These are phyloP conservation scores for Saccharomycopsis capsularis DNA, from an alignment of 805 yeast genomes.

Conservation along the genomic window DNA sequence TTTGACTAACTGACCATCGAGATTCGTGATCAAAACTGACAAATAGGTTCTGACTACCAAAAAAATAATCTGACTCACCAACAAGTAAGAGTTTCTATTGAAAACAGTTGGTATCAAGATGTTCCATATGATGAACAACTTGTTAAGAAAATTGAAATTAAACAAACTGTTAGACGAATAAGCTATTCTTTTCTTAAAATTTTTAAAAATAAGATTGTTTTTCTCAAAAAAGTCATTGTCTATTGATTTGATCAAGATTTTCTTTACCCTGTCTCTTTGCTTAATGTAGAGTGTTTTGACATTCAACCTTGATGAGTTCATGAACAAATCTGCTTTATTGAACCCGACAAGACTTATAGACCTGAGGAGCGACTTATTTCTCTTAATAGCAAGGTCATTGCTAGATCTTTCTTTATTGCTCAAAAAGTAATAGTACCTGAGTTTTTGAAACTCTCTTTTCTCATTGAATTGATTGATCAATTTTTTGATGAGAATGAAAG, in stretches of 20 bases:
- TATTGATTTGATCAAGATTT: constrained; percentile 18
- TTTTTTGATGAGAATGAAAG: constrained; percentile 9
- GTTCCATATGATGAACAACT: constrained; percentile 68
- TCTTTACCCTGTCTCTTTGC: constrained; percentile 17
- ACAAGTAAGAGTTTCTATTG: constrained; percentile 57
- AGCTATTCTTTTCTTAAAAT: constrained; percentile 9
- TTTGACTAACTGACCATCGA: constrained; percentile 89
- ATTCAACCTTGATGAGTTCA: constrained; percentile 1
- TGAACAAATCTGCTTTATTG: constrained; percentile 1
- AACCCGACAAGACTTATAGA: constrained; percentile 21
- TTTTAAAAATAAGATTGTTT: constrained; percentile 19
- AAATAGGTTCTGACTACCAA: constrained; percentile 80
- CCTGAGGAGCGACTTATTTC: constrained; percentile 18
- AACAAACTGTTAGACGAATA: constrained; percentile 20
- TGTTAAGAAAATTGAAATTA: constrained; percentile 63
- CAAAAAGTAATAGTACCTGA: constrained; percentile 16
- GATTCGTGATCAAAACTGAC: constrained; percentile 73
- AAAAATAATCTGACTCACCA: constrained; percentile 66
- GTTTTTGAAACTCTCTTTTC: constrained; percentile 16
- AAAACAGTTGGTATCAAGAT: constrained; percentile 72
- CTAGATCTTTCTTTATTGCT: constrained; percentile 6
- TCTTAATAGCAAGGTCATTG: constrained; percentile 3
- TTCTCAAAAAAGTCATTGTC: constrained; percentile 19
- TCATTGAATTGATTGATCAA: constrained; percentile 11
- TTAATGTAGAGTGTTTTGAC: constrained; percentile 20